phyloP scores from a whole-genome alignment of 164 flowering plant species.

The Chloranthus sessilifolius region DNA sequence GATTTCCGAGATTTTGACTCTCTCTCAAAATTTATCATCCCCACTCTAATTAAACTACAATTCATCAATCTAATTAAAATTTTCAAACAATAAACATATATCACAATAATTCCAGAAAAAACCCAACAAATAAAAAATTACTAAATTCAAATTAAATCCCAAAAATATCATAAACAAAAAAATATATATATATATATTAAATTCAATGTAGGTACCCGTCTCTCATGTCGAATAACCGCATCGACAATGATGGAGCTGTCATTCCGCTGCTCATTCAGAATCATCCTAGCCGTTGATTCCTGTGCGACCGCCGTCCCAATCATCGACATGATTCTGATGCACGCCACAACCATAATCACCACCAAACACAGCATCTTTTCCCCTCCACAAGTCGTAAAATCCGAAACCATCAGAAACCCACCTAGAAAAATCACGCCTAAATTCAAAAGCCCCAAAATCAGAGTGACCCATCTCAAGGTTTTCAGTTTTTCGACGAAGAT shows the following conservation, averaged over 20 bases:
- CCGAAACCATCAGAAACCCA: constrained; percentile 14
- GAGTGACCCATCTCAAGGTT: constrained; percentile 31
- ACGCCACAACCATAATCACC: constrained; percentile 26
- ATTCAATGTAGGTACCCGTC: constrained; percentile 57
- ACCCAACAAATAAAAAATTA: too few relatives aligned
- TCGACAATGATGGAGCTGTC: constrained; percentile 25
- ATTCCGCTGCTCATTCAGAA: constrained; percentile 25
- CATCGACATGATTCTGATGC: constrained; percentile 36
- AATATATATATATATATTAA: too few relatives aligned
- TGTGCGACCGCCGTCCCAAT: constrained; percentile 49
- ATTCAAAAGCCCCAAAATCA: constrained; percentile 36
- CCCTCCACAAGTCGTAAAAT: constrained; percentile 20
- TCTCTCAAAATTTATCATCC: too few relatives aligned
- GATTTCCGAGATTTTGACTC: too few relatives aligned
- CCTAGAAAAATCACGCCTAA: constrained; percentile 29
- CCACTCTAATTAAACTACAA: too few relatives aligned
- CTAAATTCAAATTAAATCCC: too few relatives aligned
- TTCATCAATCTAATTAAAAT: too few relatives aligned
- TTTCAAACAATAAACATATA: too few relatives aligned
- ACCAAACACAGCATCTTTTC: constrained; percentile 19
- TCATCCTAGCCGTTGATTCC: constrained; percentile 44
- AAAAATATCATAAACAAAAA: too few relatives aligned
- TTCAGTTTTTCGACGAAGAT: constrained; percentile 8
- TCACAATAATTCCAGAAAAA: too few relatives aligned
- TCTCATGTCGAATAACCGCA: constrained; percentile 41